These are phyloP conservation scores for Globisporangium paddicum DNA, from an alignment of 352 stramenopile genomes.

Conservation along the genomic window DNA sequence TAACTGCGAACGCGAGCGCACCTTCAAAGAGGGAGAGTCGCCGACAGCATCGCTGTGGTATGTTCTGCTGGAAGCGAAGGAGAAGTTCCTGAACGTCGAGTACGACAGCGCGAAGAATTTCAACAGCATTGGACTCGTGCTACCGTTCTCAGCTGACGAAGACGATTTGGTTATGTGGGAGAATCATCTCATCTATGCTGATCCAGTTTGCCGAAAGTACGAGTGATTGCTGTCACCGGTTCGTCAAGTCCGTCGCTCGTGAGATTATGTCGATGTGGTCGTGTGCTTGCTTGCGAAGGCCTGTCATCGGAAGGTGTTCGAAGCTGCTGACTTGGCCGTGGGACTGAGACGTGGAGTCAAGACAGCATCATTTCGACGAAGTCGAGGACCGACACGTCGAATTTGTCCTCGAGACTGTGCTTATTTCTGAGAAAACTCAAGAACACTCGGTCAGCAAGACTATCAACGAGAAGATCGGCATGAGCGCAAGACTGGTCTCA, in stretches of 20 bases:
- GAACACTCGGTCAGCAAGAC: neutral
- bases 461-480: neutral
- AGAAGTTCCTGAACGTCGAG: slow-evolving; percentile 78
- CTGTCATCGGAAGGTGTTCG: neutral
- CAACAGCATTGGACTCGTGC: slow-evolving; percentile 75
- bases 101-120: slow-evolving; percentile 85
- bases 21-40: slow-evolving; percentile 46
- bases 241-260: neutral
- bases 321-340: neutral
- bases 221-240: slow-evolving; percentile 27
- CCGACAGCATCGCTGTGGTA: slow-evolving; percentile 76
- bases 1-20: slow-evolving; percentile 91
- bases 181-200: slow-evolving; percentile 73
- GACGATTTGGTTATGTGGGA: slow-evolving; percentile 81
- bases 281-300: neutral
- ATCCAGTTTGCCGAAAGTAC: slow-evolving; percentile 86
- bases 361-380: slow-evolving; percentile 64
- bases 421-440: slow-evolving; percentile 23
- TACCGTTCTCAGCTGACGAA: slow-evolving; percentile 81
- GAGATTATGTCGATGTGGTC: neutral
- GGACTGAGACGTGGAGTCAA: slow-evolving; percentile 15
- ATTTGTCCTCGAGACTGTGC: slow-evolving; percentile 38
- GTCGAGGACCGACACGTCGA: slow-evolving; percentile 47
- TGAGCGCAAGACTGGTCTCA: slow-evolving; percentile 10
- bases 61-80: slow-evolving; percentile 45